Evolutionary conservation across 116 monocot genomes (phyloP), one percentile per base, ranked within the genome.

Genomic region (Dioscorea cayenensis): DNA sequence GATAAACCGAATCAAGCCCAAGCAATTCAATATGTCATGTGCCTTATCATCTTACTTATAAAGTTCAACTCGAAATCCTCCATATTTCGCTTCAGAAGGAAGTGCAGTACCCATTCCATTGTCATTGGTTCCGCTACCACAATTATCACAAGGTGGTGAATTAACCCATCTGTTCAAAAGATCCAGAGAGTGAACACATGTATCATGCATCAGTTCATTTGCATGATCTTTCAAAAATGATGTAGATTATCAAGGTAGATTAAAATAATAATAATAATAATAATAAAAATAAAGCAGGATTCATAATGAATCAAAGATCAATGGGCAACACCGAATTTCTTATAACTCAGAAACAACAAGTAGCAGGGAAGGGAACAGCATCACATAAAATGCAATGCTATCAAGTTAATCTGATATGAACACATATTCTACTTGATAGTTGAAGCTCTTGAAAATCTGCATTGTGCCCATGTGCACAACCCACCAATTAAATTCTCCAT

Each of bases 141-240:
- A 96, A 64, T 78, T 68, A 66, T 90, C 84, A 73, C 96, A 96
- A 67, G 90, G 77, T 51, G 92, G 90, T 63, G 92, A 79, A 86
- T 96, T 96, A 13, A 96, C 90, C 96, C 96, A 96, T 22, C 96
- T 96, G 78, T 74, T 81, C 75, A 69, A 61, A 68, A 28, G 64
- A 58, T 10, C 28, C 18, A 55, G 55, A 55, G 55, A 55, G 4
- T 55, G 55, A 55, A 55, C 19, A 55, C 19, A 18, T 55, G n/a
- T 16, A n/a, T n/a, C 4, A 55, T 16, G 14, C 55, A 55, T 55
- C 10, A 55, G 55, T 55, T 55, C 55, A 18, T 55, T 55, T 55
- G 55, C 55, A 55, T 55, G 55, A 16, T 55, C n/a, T 55, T 16
- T 55, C 16, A 11, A 51, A 14, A 11, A 51, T 51, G 11, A 17